These are phyloP conservation scores for Lippia alba DNA, from an alignment of 305 asterid species.

Conservation along the genomic window DNA sequence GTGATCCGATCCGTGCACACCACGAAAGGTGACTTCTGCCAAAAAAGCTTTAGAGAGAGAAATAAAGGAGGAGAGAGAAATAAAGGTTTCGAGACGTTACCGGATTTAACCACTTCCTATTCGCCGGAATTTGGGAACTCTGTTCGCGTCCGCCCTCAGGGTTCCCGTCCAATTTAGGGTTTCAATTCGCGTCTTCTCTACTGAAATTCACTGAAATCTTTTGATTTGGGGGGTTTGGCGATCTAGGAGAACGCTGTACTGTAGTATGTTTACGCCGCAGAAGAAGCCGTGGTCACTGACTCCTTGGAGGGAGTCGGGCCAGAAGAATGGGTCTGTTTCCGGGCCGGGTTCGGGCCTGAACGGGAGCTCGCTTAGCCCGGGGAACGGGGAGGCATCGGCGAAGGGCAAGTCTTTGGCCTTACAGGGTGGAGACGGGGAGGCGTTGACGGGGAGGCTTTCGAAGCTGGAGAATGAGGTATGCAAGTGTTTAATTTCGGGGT, in stretches of 20 bases:
- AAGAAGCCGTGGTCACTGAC: constrained; percentile 74
- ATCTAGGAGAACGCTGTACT: constrained; percentile 37
- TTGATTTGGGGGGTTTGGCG: constrained; percentile 41
- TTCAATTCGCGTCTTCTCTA: constrained; percentile 21
- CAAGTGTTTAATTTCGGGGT: constrained; percentile 31
- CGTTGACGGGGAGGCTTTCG: constrained; percentile 54
- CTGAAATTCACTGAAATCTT: constrained; percentile 27
- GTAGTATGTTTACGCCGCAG: constrained; percentile 76
- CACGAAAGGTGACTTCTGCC: constrained; percentile 51
- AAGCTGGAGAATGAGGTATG: constrained; percentile 87
- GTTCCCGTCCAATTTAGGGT: constrained; percentile 45
- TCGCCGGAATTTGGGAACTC: constrained; percentile 76
- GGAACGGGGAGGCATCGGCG: constrained; percentile 44
- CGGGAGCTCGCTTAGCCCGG: constrained; percentile 50
- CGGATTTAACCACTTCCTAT: constrained; percentile 67
- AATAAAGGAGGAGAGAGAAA: constrained; percentile 45
- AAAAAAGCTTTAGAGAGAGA: constrained; percentile 43
- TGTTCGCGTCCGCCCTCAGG: constrained; percentile 75
- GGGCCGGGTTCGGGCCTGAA: constrained; percentile 48
- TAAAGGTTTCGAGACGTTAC: constrained; percentile 62
- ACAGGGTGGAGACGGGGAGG: constrained; percentile 50
- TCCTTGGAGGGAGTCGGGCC: constrained; percentile 64
- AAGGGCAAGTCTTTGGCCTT: constrained; percentile 60
- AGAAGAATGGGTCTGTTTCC: constrained; percentile 55
- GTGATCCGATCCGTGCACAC: constrained; percentile 59